Base-by-base conservation (phyloP, 768 basidiomycete genomes). In the Tricholoma saponaceum region DNA sequence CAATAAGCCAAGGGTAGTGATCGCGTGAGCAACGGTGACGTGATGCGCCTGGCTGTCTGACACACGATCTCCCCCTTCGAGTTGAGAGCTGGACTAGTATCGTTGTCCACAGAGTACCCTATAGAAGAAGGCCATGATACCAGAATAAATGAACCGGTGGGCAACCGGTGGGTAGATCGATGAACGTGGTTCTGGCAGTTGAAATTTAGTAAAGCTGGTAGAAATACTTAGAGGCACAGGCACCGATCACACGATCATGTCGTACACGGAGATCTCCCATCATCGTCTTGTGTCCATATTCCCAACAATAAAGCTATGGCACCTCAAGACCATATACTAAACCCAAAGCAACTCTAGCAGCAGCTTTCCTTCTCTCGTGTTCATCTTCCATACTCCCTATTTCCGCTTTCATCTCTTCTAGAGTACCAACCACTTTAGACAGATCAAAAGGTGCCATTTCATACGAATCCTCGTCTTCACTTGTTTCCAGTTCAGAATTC, bases 351-450 rank as follows among this genome's bases (percentile, higher is more conserved):
- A 89, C 87, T 47, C 76, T 74, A 7, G 90, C 90, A 0, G 90
- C 90, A 23, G 88, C 84, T 63, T 74, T 81, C 62, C 86, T 74
- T 61, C 83, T 75, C 70, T 87, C 87, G 22, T 76, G 77, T 61
- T 85, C 82, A 64, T 86, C 77, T 5, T 75, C 72, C 72, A 92
- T 88, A 10, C 74, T 79, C 22, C 84, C 77, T 61, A 92, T 90
- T 73, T 92, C 88, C 22, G 81, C 82, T 66, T 88, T 89, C 80
- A 90, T 81, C 51, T 80, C 81, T 63, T 88, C 83, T 32, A 92
- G 74, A 1, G 81, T 79, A 16, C 76, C 75, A 7, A 91, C 65
- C 32, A 90, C 83, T 50, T 75, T 72, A 25, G 81, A 76, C 56
- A 91, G 67, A 70, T 91, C 89, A 66, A 90, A 87, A 28, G 75